These are phyloP conservation scores for Elongisporangium undulatum DNA, from an alignment of 352 stramenopile species.

Conservation along the genomic window DNA sequence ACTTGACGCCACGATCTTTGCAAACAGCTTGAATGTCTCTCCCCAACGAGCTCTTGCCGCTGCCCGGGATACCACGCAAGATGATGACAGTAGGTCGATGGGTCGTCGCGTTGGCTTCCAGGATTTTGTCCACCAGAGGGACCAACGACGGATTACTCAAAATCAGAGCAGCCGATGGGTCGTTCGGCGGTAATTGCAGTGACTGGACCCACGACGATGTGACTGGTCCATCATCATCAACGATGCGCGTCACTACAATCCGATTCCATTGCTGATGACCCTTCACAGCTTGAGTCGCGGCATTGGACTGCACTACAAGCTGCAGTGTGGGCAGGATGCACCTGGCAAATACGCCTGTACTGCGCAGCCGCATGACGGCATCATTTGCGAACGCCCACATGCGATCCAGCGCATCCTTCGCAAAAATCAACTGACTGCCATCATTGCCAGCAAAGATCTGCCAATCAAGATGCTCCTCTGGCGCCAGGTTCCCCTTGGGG, in stretches of 20 bases:
- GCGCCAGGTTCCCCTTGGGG: constrained; percentile 7
- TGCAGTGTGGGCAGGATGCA: constrained; percentile 16
- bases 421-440: constrained; percentile 21
- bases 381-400: constrained; percentile 41
- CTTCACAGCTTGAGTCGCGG: constrained; percentile 5
- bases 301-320: constrained; percentile 10
- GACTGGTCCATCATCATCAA: constrained; percentile 5
- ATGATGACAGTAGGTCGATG: constrained; percentile 44
- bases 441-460: constrained; percentile 18
- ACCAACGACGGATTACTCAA: constrained; percentile 30
- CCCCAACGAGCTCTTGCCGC: constrained; percentile 61
- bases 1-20: constrained; percentile 12
- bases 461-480: constrained; percentile 16
- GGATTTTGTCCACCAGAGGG: constrained; percentile 28
- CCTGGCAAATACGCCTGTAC: constrained; percentile 26
- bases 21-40: constrained; percentile 38
- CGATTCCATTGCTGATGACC: constrained; percentile 15
- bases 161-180: neutral
- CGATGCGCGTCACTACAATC: constrained; percentile 11
- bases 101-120: constrained; percentile 14
- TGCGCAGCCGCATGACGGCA: constrained; percentile 39
- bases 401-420: constrained; percentile 20
- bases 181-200: constrained; percentile 15
- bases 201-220: constrained; percentile 11
- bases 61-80: constrained; percentile 64